Base-by-base conservation (phyloP, 345 rosid species). In the Draba incana region DNA sequence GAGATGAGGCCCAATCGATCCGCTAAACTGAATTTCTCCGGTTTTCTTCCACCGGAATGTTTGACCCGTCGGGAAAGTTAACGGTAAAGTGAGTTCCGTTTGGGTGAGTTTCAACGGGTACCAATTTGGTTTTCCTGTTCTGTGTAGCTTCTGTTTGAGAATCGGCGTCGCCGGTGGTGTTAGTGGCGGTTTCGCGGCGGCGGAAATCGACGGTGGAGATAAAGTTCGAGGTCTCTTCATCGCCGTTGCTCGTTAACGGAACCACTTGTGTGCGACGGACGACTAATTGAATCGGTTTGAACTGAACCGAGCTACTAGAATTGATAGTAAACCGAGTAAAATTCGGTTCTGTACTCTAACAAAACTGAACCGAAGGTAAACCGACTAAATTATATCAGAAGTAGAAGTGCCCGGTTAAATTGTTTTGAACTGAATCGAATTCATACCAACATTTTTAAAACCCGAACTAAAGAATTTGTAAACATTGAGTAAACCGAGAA, bases 41-140 rank as follows among this genome's bases (percentile, higher is more conserved):
- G 97, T 90, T 61, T 88, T 81, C 46, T 85, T 92, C 98, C 98
- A 90, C 60, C 90, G 88, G 86, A 92, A 92, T 72, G 98, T 92
- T 76, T 92, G 98, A 75, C 97, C 98, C 8, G 96, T 92, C 60
- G 97, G 96, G 78, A 92, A 87, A 11, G 97, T 93, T 75, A 88
- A 86, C 13, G 97, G 81, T 15, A 93, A 72, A 4, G 82, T 83
- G 71, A 88, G 96, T 66, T 93, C 94, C 3, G 89, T 70, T 24
- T 57, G 85, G 74, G 70, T 39, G 63, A 90, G 84, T 68, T 84
- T 66, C 25, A 93, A 83, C 6, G 92, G 81, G 56, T 65, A 48
- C 98, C 96, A 90, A 11, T 68, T 65, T n/a, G 42, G 55, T 66
- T 15, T 3, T 61, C 62, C 64, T 70, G 75, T 47, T 62, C 61